Conservation (phyloP, 805 yeast genomes). For the Brettanomyces naardenensis region DNA sequence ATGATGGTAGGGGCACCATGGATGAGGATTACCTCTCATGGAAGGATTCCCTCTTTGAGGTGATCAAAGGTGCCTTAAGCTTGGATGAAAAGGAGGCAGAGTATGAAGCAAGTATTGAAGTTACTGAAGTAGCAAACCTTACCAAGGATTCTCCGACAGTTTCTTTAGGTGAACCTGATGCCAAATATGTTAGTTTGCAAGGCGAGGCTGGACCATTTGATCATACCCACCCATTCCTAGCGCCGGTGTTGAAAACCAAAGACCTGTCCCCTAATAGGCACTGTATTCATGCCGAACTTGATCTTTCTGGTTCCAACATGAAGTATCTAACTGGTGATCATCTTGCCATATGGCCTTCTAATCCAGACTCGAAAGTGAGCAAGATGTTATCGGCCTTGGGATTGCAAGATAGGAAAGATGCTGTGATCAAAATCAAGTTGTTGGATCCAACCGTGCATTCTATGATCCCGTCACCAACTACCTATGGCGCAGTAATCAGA, state of each 20-base stretch:
- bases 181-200: slow-evolving; percentile 34
- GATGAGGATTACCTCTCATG: slow-evolving; percentile 92
- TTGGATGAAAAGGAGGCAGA: slow-evolving; percentile 73
- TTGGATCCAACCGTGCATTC: slow-evolving; percentile 58
- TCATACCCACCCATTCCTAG: slow-evolving; percentile 74
- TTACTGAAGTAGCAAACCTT: slow-evolving; percentile 30
- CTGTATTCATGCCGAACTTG: slow-evolving; percentile 89
- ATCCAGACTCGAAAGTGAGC: slow-evolving; percentile 67
- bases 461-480: slow-evolving; percentile 68
- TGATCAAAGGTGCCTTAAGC: slow-evolving; percentile 53
- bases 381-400: slow-evolving; percentile 58
- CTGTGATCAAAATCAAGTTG: slow-evolving; percentile 56
- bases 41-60: slow-evolving; percentile 73
- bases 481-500: slow-evolving; percentile 81
- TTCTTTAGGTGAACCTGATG: slow-evolving; percentile 77
- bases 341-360: slow-evolving; percentile 90
- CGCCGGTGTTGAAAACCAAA: slow-evolving; percentile 49
- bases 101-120: slow-evolving; percentile 63
- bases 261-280: slow-evolving; percentile 73
- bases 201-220: slow-evolving; percentile 66
- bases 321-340: slow-evolving; percentile 95
- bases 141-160: slow-evolving; percentile 30
- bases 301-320: slow-evolving; percentile 63
- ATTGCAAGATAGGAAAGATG: slow-evolving; percentile 41
- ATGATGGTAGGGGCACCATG: slow-evolving; percentile 89